phyloP scores from a whole-genome alignment of 805 yeast genomes.

The Teunomyces aglyptinius region DNA sequence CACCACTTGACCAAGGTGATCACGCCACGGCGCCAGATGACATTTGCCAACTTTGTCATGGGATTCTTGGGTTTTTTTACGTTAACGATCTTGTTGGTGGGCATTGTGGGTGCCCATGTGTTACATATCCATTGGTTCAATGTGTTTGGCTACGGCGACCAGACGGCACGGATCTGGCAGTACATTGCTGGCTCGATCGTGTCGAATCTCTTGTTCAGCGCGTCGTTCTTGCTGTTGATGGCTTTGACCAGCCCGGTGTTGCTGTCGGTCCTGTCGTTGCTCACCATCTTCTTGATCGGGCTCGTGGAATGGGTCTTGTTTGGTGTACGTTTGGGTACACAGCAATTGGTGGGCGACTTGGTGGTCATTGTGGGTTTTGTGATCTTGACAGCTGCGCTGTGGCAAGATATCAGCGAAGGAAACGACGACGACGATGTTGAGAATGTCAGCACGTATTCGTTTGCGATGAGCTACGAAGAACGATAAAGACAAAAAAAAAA shows the following conservation, averaged over 20 bases:
- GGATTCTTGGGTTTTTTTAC: conserved; percentile 64
- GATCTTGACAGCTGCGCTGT: conserved; percentile 60
- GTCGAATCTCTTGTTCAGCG: conserved; percentile 67
- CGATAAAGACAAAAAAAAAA: background rate
- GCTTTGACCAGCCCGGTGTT: conserved; percentile 83
- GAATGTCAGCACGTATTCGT: conserved; percentile 39
- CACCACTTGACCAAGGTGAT: conserved; percentile 42
- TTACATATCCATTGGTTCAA: conserved; percentile 58
- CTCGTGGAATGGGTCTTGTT: conserved; percentile 68
- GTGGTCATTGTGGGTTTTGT: conserved; percentile 69
- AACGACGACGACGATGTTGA: conserved; percentile 46
- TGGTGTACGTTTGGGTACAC: conserved; percentile 51
- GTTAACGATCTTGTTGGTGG: conserved; percentile 45
- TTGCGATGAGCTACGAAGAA: conserved; percentile 32
- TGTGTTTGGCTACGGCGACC: conserved; percentile 46
- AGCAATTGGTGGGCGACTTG: conserved; percentile 67
- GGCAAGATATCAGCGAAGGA: conserved; percentile 60
- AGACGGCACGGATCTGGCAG: conserved; percentile 39
- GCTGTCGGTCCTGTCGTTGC: conserved; percentile 64
- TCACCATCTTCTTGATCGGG: conserved; percentile 80
- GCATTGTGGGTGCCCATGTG: conserved; percentile 49
- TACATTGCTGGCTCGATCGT: conserved; percentile 52
- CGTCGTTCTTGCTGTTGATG: conserved; percentile 72
- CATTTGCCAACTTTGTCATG: conserved; percentile 78
- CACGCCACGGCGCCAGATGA: conserved; percentile 64